Evolutionary conservation across 2,329 filamentous ascomycete genomes (phyloP).

Genomic region (Aspergillus luchuensis): DNA sequence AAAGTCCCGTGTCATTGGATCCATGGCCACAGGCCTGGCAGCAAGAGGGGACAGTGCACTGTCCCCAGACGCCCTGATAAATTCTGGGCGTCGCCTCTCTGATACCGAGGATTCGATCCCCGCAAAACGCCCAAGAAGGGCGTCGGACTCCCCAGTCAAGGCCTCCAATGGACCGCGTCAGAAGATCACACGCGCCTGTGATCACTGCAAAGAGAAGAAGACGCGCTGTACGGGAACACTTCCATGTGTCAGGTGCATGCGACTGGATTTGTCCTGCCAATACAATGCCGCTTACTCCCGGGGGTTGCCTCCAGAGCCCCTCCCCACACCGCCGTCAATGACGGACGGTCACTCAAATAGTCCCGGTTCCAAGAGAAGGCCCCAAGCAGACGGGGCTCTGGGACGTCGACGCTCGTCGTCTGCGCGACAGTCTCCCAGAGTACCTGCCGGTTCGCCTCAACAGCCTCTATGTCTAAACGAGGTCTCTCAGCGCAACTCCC

Average conservation of each 20-base stretch:
- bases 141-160: conserved; percentile 23
- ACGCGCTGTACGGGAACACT: conserved; percentile 42
- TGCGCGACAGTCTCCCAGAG: conserved; percentile 7
- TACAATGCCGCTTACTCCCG: conserved; percentile 43
- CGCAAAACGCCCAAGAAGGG: conserved; percentile 34
- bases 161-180: conserved; percentile 30
- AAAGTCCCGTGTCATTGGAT: background rate
- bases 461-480: conserved; percentile 13
- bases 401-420: conserved; percentile 11
- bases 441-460: conserved; percentile 3
- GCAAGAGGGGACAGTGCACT: background rate
- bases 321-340: conserved; percentile 24
- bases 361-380: conserved; percentile 3
- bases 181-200: conserved; percentile 44
- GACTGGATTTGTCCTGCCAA: conserved; percentile 35
- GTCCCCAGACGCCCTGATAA: background rate
- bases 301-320: conserved; percentile 39
- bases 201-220: conserved; percentile 43
- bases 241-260: conserved; percentile 38
- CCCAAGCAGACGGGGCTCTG: conserved; percentile 1
- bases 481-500: conserved; percentile 41
- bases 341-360: conserved; percentile 14
- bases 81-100: background rate
- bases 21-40: background rate
- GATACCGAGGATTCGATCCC: background rate